Conservation (phyloP, 805 yeast genomes). For the Torulaspora maleeae region DNA sequence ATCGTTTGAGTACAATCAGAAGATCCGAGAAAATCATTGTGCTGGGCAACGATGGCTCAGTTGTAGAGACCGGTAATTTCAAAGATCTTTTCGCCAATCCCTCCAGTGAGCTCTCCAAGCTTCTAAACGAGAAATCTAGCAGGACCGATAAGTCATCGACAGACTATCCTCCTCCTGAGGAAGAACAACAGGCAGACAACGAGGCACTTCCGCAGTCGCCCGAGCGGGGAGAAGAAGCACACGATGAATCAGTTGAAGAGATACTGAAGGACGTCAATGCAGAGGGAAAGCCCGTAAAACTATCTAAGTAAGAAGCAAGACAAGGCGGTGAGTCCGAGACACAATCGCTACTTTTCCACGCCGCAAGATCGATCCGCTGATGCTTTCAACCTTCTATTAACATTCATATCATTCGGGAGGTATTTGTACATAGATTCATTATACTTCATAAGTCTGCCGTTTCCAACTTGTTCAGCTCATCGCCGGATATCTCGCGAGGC, state of each 20-base stretch:
- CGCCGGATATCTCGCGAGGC: neutral
- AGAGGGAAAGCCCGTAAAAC: conserved; percentile 21
- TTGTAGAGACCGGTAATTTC: conserved; percentile 70
- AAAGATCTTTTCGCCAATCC: conserved; percentile 49
- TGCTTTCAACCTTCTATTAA: neutral
- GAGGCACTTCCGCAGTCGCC: conserved; percentile 5
- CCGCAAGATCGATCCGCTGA: neutral
- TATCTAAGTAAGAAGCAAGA: conserved; percentile 3
- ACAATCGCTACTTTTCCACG: no score
- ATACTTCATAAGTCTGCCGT: neutral
- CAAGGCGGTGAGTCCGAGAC: neutral
- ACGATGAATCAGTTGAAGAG: conserved; percentile 21
- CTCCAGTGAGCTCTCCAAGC: conserved; percentile 38
- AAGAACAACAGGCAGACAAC: conserved; percentile 11
- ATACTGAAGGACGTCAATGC: conserved; percentile 20
- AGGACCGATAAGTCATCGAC: conserved; percentile 15
- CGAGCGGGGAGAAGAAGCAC: conserved; percentile 3
- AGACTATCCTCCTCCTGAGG: conserved; percentile 1
- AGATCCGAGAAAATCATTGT: conserved; percentile 84
- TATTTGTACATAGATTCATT: neutral
- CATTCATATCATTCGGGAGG: neutral
- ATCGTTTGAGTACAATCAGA: conserved; percentile 82
- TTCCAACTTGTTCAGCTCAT: neutral
- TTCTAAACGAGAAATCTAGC: conserved; percentile 37
- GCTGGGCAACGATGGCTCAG: conserved; percentile 72